Evolutionary conservation across 2,329 filamentous ascomycete genomes (phyloP), one percentile per base, ranked within the genome.

Genomic region (Erysiphe pulchra): DNA sequence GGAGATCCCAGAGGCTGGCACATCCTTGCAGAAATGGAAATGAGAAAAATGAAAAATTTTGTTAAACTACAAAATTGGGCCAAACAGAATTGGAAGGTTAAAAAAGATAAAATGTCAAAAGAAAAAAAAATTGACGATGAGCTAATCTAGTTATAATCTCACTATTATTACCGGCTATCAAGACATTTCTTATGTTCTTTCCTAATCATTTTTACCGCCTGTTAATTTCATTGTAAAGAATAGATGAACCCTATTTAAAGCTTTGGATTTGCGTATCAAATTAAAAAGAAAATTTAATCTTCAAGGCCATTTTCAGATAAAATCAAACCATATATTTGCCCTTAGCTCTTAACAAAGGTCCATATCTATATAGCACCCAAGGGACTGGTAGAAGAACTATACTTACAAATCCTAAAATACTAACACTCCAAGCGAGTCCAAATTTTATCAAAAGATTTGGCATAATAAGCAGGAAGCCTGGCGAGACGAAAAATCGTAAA

Each of bases 401-500:
- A 49, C 58, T 61, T 5, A 66, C 55, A 45, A 64, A 62, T 0
- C 55, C 63, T n/a, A 65, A 52, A 28, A 64, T 43, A 34, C 58
- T 60, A 7, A 55, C 60, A 6, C 62, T 62, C 59, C 62, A 62
- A 4, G 48, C 55, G n/a, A 63, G 58, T 2, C 58, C 59, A 13
- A 65, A 50, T 1, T 45, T 48, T 17, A 54, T 45, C 43, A 62
- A 61, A 59, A 63, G 47, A 13, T 45, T 46, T 30, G 53, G 16
- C 50, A 49, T 64, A 36, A 48, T 37, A 11, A 49, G 33, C 9
- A 42, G 40, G 12, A 49, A 49, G n/a, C 37, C 31, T 12, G 48
- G 42, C 11, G 48, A 49, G 20, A 49, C 42, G 8, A 40, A 8
- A 38, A 49, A 49, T 17, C 48, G 48, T 12, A 49, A 34, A 38